Base-by-base conservation (phyloP, 306 rosid genomes). In the Pachyrhizus erosus region DNA sequence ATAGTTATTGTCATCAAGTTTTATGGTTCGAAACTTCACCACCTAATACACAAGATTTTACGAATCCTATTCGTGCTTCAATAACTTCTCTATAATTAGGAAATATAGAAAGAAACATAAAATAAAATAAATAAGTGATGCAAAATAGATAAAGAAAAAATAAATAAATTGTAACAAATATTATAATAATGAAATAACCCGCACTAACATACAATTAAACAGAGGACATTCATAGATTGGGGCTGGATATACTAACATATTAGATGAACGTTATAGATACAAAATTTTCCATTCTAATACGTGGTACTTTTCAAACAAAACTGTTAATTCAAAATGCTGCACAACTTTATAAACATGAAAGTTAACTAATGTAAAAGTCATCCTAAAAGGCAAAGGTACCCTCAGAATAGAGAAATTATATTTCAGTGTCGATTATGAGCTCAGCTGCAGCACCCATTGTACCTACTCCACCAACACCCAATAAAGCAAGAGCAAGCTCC, bases 361-460 rank as follows among this genome's bases (percentile, higher is more conserved):
- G 40, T 80, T 71, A 74, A 70, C 80, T 54, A 61, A 69, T 69
- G 81, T 84, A 84, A 83, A 84, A 62, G 58, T 29, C 58, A 52
- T 23, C 71, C 85, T 76, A 67, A 15, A 77, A 71, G 62, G 52
- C 0, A 40, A 65, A 31, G 13, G 80, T 73, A 75, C 58, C 68
- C 51, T 45, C 57, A 45, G 27, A 20, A 75, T 33, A 17, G 65
- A 18, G 60, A 29, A 64, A 14, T 87, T 76, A 95, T 76, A 58
- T 60, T 76, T 80, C 90, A 70, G 81, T 84, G 75, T 91, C 88
- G 39, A 93, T 86, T 15, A 96, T 93, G 75, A 96, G 89, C 62
- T 96, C 97, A 54, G 98, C 97, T 61, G 96, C 97, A 23, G 97
- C 94, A 4, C 97, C 98, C 94, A 96, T 89, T 7, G 97, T 78